phyloP scores from a whole-genome alignment of 352 stramenopile species.

The Globisporangium nodosum region DNA sequence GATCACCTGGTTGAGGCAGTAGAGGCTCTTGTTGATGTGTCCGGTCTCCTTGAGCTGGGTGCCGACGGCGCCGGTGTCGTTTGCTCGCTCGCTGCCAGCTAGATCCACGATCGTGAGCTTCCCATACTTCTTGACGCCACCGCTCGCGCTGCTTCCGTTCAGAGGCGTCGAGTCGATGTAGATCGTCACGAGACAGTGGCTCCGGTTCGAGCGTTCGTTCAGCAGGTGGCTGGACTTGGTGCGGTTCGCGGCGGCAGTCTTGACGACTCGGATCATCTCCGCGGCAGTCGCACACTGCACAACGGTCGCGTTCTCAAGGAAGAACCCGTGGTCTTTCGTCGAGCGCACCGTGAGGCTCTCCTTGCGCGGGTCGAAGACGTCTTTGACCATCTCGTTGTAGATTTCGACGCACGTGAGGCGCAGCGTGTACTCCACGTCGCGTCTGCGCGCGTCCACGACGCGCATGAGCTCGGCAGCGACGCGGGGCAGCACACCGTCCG shows the following conservation, averaged over 20 bases:
- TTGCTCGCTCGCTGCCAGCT: conserved; percentile 58
- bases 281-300: conserved; percentile 44
- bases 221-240: conserved; percentile 64
- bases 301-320: conserved; percentile 66
- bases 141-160: conserved; percentile 1
- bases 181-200: conserved; percentile 73
- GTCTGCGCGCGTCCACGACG: conserved; percentile 26
- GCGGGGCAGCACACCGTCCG: conserved; percentile 53
- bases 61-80: conserved; percentile 53
- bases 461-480: conserved; percentile 45
- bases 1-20: conserved; percentile 74
- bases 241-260: conserved; percentile 50
- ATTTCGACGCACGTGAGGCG: conserved; percentile 74
- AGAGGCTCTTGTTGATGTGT: conserved; percentile 78
- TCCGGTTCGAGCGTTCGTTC: conserved; percentile 68
- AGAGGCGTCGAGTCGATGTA: conserved; percentile 61
- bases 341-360: conserved; percentile 51
- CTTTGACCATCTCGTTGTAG: conserved; percentile 68
- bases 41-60: conserved; percentile 65
- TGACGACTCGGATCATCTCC: conserved; percentile 64
- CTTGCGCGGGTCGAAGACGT: conserved; percentile 59
- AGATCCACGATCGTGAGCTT: conserved; percentile 77
- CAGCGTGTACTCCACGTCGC: conserved; percentile 46
- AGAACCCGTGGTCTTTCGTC: conserved; percentile 60
- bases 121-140: conserved; percentile 46